phyloP scores from a whole-genome alignment of 73 alveolate species.

The Effrenium voratum region DNA sequence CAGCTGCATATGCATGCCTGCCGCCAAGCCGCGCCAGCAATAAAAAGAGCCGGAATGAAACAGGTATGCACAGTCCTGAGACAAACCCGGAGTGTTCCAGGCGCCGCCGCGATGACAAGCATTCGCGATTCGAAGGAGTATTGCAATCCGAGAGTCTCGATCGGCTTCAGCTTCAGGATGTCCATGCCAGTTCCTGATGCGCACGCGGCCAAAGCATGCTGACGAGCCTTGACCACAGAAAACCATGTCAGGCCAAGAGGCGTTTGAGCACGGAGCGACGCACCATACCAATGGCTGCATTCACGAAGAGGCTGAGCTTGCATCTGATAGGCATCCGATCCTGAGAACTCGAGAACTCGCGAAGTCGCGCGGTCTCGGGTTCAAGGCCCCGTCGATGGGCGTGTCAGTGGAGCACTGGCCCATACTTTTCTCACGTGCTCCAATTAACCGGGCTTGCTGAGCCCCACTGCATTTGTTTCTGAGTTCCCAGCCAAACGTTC shows the following conservation, averaged over 20 bases:
- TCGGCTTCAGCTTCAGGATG: constrained; percentile 83
- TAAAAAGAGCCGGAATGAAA: constrained; percentile 75
- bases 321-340: constrained; percentile 58
- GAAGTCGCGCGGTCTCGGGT: no score
- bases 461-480: no score
- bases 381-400: no score
- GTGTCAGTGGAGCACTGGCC: no score
- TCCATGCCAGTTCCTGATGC: constrained; percentile 73
- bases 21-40: constrained; percentile 63
- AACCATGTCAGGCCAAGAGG: neutral
- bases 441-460: no score
- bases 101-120: neutral
- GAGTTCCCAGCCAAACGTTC: no score
- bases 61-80: constrained; percentile 85
- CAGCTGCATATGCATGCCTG: no score
- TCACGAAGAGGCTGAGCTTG: constrained; percentile 64
- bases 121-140: neutral
- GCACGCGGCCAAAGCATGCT: no score
- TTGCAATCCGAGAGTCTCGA: constrained; percentile 3
- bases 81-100: neutral
- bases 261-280: constrained; percentile 63
- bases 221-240: neutral
- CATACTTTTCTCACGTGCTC: no score
- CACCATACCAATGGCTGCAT: constrained; percentile 81
- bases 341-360: no score